phyloP scores from a whole-genome alignment of 106 monocot genomes.

The Iris macrosiphon region DNA sequence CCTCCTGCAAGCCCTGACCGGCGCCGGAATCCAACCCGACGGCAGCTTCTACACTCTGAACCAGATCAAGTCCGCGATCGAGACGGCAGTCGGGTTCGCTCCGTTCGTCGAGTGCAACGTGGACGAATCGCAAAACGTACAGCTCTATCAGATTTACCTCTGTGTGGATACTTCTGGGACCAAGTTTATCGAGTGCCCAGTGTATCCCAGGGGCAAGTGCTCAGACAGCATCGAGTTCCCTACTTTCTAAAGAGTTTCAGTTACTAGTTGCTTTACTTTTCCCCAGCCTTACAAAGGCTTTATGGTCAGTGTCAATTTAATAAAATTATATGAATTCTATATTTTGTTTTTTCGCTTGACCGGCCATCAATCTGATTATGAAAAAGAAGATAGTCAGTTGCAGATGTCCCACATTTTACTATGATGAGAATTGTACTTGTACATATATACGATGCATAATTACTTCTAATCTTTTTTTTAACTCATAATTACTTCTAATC shows the following conservation, averaged over 20 bases:
- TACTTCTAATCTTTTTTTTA: too few species aligned
- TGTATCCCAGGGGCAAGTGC: constrained; percentile 24
- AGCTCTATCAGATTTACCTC: constrained; percentile 46
- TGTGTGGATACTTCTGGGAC: constrained; percentile 34
- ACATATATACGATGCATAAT: too few species aligned
- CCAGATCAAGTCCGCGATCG: constrained; percentile 27
- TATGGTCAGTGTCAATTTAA: too few species aligned
- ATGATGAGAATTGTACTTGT: too few species aligned
- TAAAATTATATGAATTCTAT: too few species aligned
- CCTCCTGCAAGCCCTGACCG: constrained; percentile 19
- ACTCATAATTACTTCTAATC: too few species aligned
- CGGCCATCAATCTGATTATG: too few species aligned
- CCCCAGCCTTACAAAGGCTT: too few species aligned
- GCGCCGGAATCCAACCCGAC: constrained; percentile 26
- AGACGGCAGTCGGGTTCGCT: constrained; percentile 8
- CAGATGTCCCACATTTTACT: too few species aligned
- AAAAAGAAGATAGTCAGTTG: too few species aligned
- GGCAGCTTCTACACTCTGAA: constrained; percentile 13
- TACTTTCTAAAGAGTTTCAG: constrained; percentile 22
- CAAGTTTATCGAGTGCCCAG: constrained; percentile 32
- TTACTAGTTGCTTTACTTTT: too few species aligned
- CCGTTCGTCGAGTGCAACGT: constrained; percentile 49
- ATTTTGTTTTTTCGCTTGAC: too few species aligned
- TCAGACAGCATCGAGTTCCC: constrained; percentile 28
- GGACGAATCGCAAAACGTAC: constrained; percentile 20